Conservation (phyloP, 192 early-diverging fungal genomes). For the Glomus cerebriforme region DNA sequence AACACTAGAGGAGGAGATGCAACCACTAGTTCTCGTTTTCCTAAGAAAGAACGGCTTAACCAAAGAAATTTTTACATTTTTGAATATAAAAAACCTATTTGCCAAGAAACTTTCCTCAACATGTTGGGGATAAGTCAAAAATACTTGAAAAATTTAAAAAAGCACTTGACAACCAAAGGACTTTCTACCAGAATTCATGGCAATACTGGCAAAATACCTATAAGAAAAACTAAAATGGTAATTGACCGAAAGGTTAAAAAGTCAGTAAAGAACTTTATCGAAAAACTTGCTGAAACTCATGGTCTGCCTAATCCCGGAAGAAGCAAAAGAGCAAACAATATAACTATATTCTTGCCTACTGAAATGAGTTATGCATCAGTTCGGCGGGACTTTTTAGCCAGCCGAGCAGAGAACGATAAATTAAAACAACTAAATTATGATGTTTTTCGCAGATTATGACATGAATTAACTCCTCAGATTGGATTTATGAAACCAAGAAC, state of each 20-base stretch:
- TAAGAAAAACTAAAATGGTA: constrained; percentile 9
- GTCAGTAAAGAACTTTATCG: constrained; percentile 7
- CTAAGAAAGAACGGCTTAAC: too few relatives aligned
- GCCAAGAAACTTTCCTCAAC: constrained; percentile 23
- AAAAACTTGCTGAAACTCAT: constrained; percentile 20
- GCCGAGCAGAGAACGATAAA: not conserved
- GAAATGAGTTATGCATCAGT: constrained; percentile 23
- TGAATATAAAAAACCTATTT: not conserved
- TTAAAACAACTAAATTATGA: constrained; percentile 29
- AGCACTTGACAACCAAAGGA: constrained; percentile 11
- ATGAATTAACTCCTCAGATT: constrained; percentile 20
- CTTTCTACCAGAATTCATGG: not conserved
- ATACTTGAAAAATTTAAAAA: not conserved
- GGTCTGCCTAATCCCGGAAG: constrained; percentile 25
- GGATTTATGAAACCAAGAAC: constrained; percentile 16
- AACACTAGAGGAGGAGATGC: too few relatives aligned
- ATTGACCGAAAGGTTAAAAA: not conserved
- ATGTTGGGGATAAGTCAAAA: not conserved
- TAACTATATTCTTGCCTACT: constrained; percentile 1
- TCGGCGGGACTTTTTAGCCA: constrained; percentile 13
- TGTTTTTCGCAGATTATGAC: constrained; percentile 24
- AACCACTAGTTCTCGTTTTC: too few relatives aligned
- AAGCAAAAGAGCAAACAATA: constrained; percentile 9
- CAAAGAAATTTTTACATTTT: too few relatives aligned
- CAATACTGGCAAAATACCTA: not conserved